Evolutionary conservation across 1,284 basidiomycete species (phyloP), one percentile per base, ranked within the genome.

Genomic region (Apiotrichum mycotoxinovorans): DNA sequence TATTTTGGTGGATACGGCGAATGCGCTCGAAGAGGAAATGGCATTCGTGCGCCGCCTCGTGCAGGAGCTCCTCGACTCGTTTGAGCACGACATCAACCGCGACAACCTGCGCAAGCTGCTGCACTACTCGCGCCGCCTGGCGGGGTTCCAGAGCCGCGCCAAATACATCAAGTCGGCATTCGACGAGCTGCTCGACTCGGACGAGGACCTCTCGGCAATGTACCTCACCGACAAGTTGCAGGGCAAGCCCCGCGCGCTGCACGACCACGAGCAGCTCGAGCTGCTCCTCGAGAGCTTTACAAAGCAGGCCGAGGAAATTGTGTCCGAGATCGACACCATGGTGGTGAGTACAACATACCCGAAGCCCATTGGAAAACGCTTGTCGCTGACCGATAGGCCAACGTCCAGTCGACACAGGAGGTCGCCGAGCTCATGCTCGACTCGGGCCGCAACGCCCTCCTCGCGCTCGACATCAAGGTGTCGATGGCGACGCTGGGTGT

Each of bases 341-440:
- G 85, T 91, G 67, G 91, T 91, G 49, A 51, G 49, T 65, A 54
- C 81, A 75, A 18, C 42, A 27, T 47, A 9, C 34, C 14, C 4
- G 9, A 18, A 1, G 11, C 5, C 12, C 7, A 23, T 17, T 11
- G 17, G 15, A 8, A 48, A 9, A 9, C 3, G 9, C 4, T 8
- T 12, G 18, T 11, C 11, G 53, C 41, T 43, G 93, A 42, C 23
- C 33, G 25, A 4, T 26, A 51, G 90, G 83, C 82, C 55, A 96
- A 96, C 71, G 91, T 98, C 54, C 87, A 91, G 78, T 92, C 91
- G 18, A 98, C 94, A 0, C 93, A 97, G 79, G 94, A 98, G 76
- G 95, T 98, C 51, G 91, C 96, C 8, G 95, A 98, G 76, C 83
- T 98, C 56, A 94, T 98, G 70, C 83, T 98, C 46, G 95, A 98